Evolutionary conservation across 2,329 filamentous ascomycete genomes (phyloP).

Genomic region (Ophiostoma sp.): DNA sequence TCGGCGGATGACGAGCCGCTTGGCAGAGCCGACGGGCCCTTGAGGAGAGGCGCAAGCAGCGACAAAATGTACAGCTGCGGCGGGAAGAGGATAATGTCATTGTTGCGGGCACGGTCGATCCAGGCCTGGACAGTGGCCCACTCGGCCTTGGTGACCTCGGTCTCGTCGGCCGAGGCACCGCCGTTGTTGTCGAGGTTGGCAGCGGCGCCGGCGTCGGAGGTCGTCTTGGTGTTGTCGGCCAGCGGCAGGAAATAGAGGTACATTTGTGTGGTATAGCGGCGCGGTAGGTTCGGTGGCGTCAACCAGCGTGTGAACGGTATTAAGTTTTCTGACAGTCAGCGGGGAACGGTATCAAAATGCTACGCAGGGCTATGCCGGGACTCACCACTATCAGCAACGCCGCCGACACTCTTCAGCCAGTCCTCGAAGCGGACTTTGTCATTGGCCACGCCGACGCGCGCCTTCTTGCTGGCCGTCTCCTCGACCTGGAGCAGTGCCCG

Average conservation of each 20-base stretch:
- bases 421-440: conserved; percentile 65
- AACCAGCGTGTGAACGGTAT: conserved; percentile 90
- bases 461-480: conserved; percentile 61
- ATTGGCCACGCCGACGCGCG: conserved; percentile 67
- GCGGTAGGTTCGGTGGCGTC: conserved; percentile 70
- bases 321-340: conserved; percentile 51
- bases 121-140: conserved; percentile 73
- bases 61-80: conserved; percentile 78
- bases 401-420: conserved; percentile 61
- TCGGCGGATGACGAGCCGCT: not conserved
- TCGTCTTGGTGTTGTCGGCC: conserved; percentile 36
- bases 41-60: conserved; percentile 57
- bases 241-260: conserved; percentile 87
- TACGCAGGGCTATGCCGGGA: conserved; percentile 16
- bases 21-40: not conserved
- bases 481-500: conserved; percentile 59
- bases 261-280: conserved; percentile 93
- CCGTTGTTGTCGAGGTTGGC: conserved; percentile 54
- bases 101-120: conserved; percentile 62
- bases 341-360: not conserved
- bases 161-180: conserved; percentile 59
- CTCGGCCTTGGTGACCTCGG: conserved; percentile 60
- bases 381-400: conserved; percentile 64
- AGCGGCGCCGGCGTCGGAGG: conserved; percentile 39
- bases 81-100: conserved; percentile 81